Conservation (phyloP, 2,329 filamentous ascomycete genomes). For the Colletotrichum sidae region DNA sequence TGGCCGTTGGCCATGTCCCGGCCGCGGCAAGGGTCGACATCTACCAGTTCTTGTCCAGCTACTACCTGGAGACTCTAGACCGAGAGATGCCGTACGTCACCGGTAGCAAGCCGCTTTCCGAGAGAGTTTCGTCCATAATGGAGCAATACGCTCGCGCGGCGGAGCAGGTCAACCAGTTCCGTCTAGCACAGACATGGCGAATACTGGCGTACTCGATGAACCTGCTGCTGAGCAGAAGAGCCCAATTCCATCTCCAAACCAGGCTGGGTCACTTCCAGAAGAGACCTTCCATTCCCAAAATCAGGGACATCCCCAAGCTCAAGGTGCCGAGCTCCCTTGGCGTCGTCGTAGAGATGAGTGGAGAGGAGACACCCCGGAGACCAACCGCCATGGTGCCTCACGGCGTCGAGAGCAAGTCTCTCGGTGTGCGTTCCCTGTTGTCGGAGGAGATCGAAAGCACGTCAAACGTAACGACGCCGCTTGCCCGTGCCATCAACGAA, state of each 20-base stretch:
- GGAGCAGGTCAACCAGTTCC: constrained; percentile 66
- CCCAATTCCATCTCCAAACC: constrained; percentile 66
- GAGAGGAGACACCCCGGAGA: constrained; percentile 53
- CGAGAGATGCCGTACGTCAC: constrained; percentile 57
- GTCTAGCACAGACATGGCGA: constrained; percentile 74
- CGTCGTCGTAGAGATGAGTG: constrained; percentile 42
- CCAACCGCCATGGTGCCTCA: constrained; percentile 42
- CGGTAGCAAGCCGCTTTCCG: constrained; percentile 52
- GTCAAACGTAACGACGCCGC: constrained; percentile 70
- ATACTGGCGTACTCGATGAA: constrained; percentile 68
- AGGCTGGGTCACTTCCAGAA: constrained; percentile 57
- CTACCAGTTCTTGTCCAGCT: constrained; percentile 67
- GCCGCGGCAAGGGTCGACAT: constrained; percentile 60
- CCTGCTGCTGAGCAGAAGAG: constrained; percentile 65
- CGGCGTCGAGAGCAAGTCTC: constrained; percentile 47
- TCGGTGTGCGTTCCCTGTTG: constrained; percentile 58
- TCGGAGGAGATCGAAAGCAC: constrained; percentile 71
- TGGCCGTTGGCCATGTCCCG: constrained; percentile 70
- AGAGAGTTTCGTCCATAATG: constrained; percentile 63
- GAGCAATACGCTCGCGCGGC: constrained; percentile 69
- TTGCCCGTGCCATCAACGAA: constrained; percentile 64
- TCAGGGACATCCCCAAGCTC: constrained; percentile 45
- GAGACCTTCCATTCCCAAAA: constrained; percentile 37
- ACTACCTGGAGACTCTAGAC: constrained; percentile 68
- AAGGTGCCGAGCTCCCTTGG: constrained; percentile 42